Evolutionary conservation across 2,329 filamentous ascomycete species (phyloP).

Genomic region (Neospermospora avenae): DNA sequence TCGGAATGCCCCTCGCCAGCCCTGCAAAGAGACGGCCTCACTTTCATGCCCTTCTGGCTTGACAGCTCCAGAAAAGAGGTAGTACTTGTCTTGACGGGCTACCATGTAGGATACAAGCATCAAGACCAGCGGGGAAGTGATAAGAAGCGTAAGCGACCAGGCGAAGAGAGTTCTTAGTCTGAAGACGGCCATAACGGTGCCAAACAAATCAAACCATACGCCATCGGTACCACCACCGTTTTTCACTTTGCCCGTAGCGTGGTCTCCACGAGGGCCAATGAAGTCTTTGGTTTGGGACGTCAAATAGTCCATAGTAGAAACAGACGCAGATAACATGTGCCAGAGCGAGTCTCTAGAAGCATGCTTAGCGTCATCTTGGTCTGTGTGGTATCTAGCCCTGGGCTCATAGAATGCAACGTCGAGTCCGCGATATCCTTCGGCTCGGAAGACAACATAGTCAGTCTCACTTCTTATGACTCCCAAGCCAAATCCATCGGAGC

Average conservation of each 20-base stretch:
- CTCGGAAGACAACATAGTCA: constrained; percentile 82
- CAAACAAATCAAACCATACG: constrained; percentile 95
- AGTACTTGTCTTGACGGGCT: constrained; percentile 74
- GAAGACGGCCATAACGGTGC: constrained; percentile 74
- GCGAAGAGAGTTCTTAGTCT: constrained; percentile 81
- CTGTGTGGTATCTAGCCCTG: constrained; percentile 83
- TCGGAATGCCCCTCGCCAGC: constrained; percentile 78
- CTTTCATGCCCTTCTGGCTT: constrained; percentile 56
- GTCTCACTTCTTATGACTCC: constrained; percentile 81
- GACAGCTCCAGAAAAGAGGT: constrained; percentile 69
- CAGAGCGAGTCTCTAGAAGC: constrained; percentile 70
- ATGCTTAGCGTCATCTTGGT: constrained; percentile 80
- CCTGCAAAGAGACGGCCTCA: constrained; percentile 63
- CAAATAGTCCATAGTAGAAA: constrained; percentile 70
- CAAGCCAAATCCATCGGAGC: constrained; percentile 77
- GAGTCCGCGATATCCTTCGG: constrained; percentile 78
- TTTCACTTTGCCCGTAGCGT: constrained; percentile 56
- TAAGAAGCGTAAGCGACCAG: constrained; percentile 77
- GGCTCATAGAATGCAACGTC: constrained; percentile 92
- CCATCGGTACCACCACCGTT: constrained; percentile 65
- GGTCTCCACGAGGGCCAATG: constrained; percentile 53
- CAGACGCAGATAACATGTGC: constrained; percentile 89
- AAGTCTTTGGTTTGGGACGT: constrained; percentile 67
- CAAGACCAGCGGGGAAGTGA: constrained; percentile 73
- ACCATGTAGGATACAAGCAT: constrained; percentile 67